Percentiles rank a stretch among this genome's conserved stretches.
These are phyloP conservation scores for Puccinellia tenuiflora DNA, from an alignment of 176 grass and related monocot genomes.

Conservation along the genomic window DNA sequence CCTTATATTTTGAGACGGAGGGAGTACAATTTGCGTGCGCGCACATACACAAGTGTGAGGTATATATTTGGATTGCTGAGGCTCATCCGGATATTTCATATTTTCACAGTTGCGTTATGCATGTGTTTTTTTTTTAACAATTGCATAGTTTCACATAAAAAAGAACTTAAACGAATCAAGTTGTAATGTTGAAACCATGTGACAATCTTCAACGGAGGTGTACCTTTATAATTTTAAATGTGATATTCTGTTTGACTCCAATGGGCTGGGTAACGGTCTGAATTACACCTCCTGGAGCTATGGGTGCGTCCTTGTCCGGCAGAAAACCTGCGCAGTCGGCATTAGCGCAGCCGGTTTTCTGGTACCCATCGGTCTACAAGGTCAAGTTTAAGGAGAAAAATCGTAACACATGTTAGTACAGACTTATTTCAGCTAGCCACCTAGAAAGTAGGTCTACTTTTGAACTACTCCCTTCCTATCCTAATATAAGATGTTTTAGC, in stretches of 20 bases:
- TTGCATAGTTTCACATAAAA: not conserved
- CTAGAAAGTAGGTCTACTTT: too few species aligned
- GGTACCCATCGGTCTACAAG: not conserved
- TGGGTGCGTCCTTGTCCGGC: not conserved
- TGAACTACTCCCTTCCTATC: too few species aligned
- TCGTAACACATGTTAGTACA: not conserved
- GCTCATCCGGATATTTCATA: not conserved
- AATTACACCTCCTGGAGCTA: not conserved
- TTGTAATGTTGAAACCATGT: not conserved
- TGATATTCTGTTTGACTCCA: not conserved
- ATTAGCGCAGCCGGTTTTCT: not conserved
- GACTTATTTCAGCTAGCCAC: not conserved
- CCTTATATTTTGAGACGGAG: too few species aligned
- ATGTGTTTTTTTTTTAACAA: not conserved
- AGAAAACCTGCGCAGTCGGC: not conserved
- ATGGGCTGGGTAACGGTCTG: not conserved
- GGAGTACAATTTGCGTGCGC: too few species aligned
- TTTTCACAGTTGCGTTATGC: not conserved
- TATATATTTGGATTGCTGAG: not conserved
- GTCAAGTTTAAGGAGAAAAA: not conserved
- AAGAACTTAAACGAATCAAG: too few species aligned
- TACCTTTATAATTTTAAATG: not conserved
- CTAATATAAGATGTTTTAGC: too few species aligned
- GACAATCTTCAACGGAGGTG: not conserved
- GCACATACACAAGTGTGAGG: too few species aligned